Evolutionary conservation across 495 filamentous ascomycete genomes (phyloP).

Genomic region (Penicillium canariense): DNA sequence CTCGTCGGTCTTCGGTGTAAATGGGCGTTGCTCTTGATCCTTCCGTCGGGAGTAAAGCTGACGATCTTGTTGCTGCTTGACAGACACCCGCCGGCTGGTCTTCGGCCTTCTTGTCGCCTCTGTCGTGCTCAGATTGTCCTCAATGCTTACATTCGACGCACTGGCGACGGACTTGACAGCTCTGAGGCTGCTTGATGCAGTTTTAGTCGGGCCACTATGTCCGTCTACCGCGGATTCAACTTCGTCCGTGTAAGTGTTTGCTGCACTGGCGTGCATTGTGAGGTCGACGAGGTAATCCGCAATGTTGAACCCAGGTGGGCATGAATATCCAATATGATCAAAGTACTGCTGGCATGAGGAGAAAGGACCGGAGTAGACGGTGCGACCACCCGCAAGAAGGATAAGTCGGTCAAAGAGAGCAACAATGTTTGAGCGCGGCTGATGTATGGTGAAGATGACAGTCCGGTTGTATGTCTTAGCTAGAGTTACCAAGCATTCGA

Average conservation of each 20-base stretch:
- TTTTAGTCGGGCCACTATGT: conserved; percentile 51
- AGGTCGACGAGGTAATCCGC: conserved; percentile 96
- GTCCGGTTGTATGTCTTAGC: conserved; percentile 96
- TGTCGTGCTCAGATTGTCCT: conserved; percentile 56
- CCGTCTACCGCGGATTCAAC: conserved; percentile 42
- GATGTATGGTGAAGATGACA: conserved; percentile 97
- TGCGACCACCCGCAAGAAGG: conserved; percentile 82
- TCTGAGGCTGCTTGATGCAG: conserved; percentile 80
- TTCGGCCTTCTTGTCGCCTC: conserved; percentile 61
- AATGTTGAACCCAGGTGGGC: conserved; percentile 97
- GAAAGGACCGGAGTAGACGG: conserved; percentile 91
- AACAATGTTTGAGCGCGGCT: conserved; percentile 99
- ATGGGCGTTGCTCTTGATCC: conserved; percentile 47
- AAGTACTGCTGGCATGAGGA: conserved; percentile 90
- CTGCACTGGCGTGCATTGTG: conserved; percentile 85
- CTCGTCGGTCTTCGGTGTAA: conserved; percentile 63
- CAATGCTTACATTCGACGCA: conserved; percentile 63
- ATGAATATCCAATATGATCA: conserved; percentile 82
- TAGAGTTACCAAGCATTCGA: conserved; percentile 91
- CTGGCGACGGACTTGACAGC: conserved; percentile 92
- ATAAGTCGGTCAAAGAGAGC: conserved; percentile 95
- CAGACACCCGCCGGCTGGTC: conserved; percentile 65
- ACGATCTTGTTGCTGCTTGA: conserved; percentile 79
- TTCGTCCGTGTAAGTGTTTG: conserved; percentile 57
- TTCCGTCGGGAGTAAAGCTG: conserved; percentile 87